Conservation (phyloP, 768 basidiomycete genomes). For the Leccinum longicurvipes region DNA sequence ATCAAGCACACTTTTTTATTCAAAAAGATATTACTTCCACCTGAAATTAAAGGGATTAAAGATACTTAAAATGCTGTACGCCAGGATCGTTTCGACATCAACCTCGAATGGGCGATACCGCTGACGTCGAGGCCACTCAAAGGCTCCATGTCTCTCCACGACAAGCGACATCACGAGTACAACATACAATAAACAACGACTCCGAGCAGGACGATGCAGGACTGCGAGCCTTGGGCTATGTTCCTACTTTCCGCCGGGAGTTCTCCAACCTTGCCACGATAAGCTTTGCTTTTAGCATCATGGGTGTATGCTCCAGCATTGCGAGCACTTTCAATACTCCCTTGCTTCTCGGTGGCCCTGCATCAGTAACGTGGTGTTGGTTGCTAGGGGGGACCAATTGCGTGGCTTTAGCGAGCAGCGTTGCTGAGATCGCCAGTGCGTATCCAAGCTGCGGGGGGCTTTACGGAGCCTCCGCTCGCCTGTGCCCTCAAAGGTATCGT, state of each 20-base stretch:
- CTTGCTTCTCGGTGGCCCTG: conserved; percentile 35
- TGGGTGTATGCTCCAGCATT: conserved; percentile 38
- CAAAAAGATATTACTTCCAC: no score
- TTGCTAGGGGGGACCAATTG: conserved; percentile 28
- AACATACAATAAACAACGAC: neutral
- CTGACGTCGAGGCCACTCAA: neutral
- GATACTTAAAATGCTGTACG: no score
- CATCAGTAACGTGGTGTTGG: conserved; percentile 38
- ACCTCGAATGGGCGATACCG: neutral
- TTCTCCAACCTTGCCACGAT: conserved; percentile 40
- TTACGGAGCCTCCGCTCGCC: conserved; percentile 78
- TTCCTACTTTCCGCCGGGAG: conserved; percentile 39
- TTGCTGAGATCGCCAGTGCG: conserved; percentile 31
- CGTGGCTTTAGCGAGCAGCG: conserved; percentile 29
- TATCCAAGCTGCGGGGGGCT: conserved; percentile 31
- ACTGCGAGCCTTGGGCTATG: conserved; percentile 29
- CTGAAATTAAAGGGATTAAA: no score
- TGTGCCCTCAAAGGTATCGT: conserved; percentile 61
- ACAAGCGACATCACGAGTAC: neutral
- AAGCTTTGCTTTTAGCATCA: conserved; percentile 32
- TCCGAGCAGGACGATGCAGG: conserved; percentile 16
- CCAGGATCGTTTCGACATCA: neutral
- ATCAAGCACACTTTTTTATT: no score
- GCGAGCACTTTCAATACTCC: conserved; percentile 39
- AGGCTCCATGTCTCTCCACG: conserved; percentile 5